These are phyloP conservation scores for Clavaria fumosa DNA, from an alignment of 768 basidiomycete genomes.

Conservation along the genomic window DNA sequence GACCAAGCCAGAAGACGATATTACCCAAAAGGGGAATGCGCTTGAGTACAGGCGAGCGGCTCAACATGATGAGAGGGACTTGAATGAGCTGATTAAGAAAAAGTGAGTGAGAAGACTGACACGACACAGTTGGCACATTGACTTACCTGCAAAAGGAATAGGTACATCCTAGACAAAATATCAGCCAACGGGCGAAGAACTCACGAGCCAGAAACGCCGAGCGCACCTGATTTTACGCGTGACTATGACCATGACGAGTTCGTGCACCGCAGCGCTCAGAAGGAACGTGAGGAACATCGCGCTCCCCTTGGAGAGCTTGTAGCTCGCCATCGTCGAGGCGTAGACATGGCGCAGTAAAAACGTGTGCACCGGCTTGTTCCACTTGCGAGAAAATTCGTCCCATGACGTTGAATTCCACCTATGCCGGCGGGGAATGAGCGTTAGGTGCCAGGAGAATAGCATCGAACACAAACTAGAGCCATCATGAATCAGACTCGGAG, in stretches of 20 bases:
- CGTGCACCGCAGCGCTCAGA: slow-evolving; percentile 79
- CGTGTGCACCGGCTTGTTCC: slow-evolving; percentile 95
- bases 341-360: slow-evolving; percentile 94
- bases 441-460: no score
- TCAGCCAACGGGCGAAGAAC: no score
- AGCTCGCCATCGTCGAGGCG: slow-evolving; percentile 67
- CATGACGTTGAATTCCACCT: slow-evolving; percentile 95
- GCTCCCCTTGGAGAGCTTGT: slow-evolving; percentile 55
- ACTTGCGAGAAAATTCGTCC: slow-evolving; percentile 96
- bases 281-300: slow-evolving; percentile 92
- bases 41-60: slow-evolving; percentile 62
- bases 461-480: no score
- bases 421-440: no score
- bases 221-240: slow-evolving; percentile 78
- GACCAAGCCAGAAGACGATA: slow-evolving; percentile 85
- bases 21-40: slow-evolving; percentile 72
- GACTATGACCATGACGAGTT: slow-evolving; percentile 92
- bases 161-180: slow-evolving; percentile 50
- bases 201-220: no score
- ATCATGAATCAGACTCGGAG: no score
- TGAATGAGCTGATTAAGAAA: slow-evolving; percentile 50
- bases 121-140: not conserved
- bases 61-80: slow-evolving; percentile 78
- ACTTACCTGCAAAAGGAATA: slow-evolving; percentile 60
- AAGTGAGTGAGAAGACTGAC: not conserved